Conservation (phyloP, 1,139 yeast species). For the Martiniozyma asiatica region DNA sequence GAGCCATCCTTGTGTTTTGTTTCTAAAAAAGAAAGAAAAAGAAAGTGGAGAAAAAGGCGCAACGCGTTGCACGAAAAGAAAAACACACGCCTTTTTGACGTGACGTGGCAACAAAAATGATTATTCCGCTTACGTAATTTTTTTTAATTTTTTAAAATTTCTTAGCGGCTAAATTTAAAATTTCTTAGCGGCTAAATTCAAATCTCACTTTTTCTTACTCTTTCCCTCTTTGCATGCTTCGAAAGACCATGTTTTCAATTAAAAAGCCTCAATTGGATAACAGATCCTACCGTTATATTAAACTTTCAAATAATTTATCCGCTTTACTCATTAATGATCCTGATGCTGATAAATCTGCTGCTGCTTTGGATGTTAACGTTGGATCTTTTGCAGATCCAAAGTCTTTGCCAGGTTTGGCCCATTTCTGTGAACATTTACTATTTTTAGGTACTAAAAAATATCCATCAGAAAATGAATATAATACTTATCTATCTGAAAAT, state of each 20-base stretch:
- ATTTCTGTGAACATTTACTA: constrained; percentile 88
- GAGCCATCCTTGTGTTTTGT: constrained; percentile 25
- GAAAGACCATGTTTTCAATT: too few species aligned
- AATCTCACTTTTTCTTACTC: too few species aligned
- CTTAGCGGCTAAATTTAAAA: too few species aligned
- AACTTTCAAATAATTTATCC: constrained; percentile 54
- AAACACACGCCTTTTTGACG: too few species aligned
- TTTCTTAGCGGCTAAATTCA: too few species aligned
- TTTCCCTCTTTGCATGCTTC: too few species aligned
- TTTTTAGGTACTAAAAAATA: constrained; percentile 96
- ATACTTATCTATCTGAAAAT: constrained; percentile 62
- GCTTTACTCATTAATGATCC: constrained; percentile 76
- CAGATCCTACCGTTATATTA: constrained; percentile 56
- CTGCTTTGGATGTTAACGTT: constrained; percentile 82
- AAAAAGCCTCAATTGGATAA: constrained; percentile 70
- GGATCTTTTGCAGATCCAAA: constrained; percentile 80
- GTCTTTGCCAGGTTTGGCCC: constrained; percentile 77
- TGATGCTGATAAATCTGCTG: constrained; percentile 83
- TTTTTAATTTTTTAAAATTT: not conserved
- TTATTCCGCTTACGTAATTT: too few species aligned
- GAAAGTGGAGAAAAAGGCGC: not conserved
- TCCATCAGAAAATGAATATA: constrained; percentile 85
- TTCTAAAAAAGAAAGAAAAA: not conserved
- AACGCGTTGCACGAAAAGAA: too few species aligned
- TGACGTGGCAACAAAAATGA: too few species aligned